phyloP scores from a whole-genome alignment of 2,329 filamentous ascomycete genomes.

The Blastomyces percursus region DNA sequence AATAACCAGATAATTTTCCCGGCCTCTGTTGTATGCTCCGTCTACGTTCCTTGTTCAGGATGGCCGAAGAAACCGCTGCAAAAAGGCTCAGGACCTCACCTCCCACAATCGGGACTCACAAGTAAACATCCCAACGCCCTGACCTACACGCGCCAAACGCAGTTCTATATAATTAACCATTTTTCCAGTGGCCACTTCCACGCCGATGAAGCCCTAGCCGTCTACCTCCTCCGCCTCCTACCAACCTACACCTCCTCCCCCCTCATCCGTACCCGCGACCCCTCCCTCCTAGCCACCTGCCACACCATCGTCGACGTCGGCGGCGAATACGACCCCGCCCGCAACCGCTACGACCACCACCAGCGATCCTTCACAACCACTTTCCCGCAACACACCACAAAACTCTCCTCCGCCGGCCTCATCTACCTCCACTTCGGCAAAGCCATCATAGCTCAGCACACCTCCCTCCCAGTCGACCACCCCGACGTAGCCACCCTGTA shows the following conservation, averaged over 20 bases:
- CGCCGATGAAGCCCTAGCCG: slow-evolving; percentile 92
- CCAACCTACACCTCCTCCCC: slow-evolving; percentile 63
- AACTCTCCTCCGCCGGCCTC: slow-evolving; percentile 84
- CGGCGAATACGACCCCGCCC: slow-evolving; percentile 70
- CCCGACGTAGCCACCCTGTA: slow-evolving; percentile 65
- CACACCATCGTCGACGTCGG: slow-evolving; percentile 98
- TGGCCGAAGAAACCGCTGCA: slow-evolving; percentile 56
- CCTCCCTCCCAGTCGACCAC: slow-evolving; percentile 49
- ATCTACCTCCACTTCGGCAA: slow-evolving; percentile 94
- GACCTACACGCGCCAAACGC: not conserved
- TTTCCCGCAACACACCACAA: slow-evolving; percentile 74
- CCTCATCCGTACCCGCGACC: slow-evolving; percentile 81
- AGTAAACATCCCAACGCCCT: slow-evolving; percentile 31
- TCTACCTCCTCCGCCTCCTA: slow-evolving; percentile 86
- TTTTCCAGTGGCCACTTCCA: slow-evolving; percentile 74
- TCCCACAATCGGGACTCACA: slow-evolving; percentile 82
- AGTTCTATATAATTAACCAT: not conserved
- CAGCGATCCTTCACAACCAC: slow-evolving; percentile 80
- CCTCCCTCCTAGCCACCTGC: slow-evolving; percentile 63
- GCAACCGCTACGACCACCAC: slow-evolving; percentile 89
- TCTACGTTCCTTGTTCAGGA: slow-evolving; percentile 41
- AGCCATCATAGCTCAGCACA: slow-evolving; percentile 61
- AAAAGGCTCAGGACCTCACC: slow-evolving; percentile 75
- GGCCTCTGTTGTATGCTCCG: slow-evolving; percentile 14
- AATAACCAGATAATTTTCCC: not conserved